Evolutionary conservation across 2,329 filamentous ascomycete species (phyloP).

Genomic region (Botrytis galanthina): DNA sequence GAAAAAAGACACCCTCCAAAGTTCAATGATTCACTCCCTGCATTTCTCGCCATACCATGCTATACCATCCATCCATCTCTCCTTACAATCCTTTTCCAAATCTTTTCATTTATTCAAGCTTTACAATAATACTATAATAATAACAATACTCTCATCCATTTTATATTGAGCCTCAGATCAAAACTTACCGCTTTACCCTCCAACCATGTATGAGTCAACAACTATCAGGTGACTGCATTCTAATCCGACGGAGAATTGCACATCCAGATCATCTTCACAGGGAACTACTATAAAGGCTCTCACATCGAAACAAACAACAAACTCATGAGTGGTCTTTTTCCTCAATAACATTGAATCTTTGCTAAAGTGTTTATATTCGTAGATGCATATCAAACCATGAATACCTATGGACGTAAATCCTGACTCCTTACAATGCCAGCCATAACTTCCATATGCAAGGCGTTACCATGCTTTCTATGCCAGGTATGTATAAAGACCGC

Average conservation of each 20-base stretch:
- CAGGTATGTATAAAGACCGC: conserved; percentile 67
- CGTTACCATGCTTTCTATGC: conserved; percentile 46
- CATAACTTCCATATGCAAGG: background rate
- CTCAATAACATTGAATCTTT: background rate
- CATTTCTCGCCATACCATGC: too few relatives aligned
- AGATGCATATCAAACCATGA: background rate
- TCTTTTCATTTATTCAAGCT: background rate
- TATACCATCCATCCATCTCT: background rate
- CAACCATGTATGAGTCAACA: background rate
- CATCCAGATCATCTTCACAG: background rate
- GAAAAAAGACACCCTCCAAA: too few relatives aligned
- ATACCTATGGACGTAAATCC: background rate
- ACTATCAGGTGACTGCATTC: background rate
- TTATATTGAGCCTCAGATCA: background rate
- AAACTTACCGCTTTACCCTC: background rate
- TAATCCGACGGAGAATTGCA: background rate
- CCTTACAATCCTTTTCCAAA: background rate
- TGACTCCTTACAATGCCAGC: background rate
- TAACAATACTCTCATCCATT: background rate
- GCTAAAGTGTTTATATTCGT: background rate
- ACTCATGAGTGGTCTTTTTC: too few relatives aligned
- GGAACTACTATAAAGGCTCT: background rate
- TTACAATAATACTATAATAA: background rate
- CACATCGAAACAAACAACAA: background rate
- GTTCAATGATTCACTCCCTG: too few relatives aligned